Evolutionary conservation across 2,329 filamentous ascomycete genomes (phyloP).

Genomic region (Colletotrichum paranaense): DNA sequence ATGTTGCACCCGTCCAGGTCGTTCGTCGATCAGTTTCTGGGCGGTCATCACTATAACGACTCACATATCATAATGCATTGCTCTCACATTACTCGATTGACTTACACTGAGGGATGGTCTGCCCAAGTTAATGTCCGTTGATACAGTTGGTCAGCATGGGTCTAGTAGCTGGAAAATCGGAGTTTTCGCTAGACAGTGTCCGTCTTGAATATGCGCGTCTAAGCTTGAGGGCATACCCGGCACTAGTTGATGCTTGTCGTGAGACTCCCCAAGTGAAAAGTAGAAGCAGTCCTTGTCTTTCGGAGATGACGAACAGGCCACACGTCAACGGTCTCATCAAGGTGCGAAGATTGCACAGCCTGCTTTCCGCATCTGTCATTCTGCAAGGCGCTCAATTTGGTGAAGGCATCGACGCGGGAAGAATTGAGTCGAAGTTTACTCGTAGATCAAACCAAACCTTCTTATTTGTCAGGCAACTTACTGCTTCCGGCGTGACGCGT

Average conservation of each 20-base stretch:
- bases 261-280: not conserved
- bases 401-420: not conserved
- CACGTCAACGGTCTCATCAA: not conserved
- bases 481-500: not conserved
- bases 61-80: not conserved
- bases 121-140: not conserved
- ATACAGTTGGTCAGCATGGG: no score
- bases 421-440: not conserved
- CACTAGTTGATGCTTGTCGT: not conserved
- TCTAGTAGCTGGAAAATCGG: not conserved
- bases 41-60: not conserved
- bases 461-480: not conserved
- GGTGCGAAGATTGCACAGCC: not conserved
- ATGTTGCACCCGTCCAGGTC: not conserved
- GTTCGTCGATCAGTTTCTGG: constrained; percentile 1
- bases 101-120: not conserved
- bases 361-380: not conserved
- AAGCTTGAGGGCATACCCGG: not conserved
- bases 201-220: not conserved
- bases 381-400: not conserved
- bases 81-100: not conserved
- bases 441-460: constrained; percentile 7
- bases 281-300: not conserved
- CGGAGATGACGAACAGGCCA: not conserved
- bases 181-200: not conserved